Evolutionary conservation across 164 flowering plant genomes (phyloP).

Genomic region (Umbilicus rupestris): DNA sequence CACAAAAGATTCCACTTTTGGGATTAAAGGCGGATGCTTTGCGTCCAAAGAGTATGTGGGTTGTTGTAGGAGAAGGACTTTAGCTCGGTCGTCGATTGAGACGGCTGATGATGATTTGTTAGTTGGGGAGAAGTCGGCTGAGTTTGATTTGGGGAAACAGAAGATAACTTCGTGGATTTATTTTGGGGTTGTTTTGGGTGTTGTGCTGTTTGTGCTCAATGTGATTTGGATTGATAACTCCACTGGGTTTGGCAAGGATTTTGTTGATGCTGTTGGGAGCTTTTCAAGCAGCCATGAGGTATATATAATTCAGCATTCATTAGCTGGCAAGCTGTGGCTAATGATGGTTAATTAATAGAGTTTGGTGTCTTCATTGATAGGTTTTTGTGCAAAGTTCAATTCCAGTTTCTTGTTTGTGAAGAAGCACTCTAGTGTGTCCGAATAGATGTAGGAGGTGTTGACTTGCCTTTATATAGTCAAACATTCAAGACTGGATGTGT

Average conservation of each 20-base stretch:
- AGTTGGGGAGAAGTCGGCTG: constrained; percentile 83
- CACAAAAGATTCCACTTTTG: no score
- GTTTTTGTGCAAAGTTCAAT: no score
- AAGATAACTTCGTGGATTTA: constrained; percentile 78
- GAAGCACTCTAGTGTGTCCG: no score
- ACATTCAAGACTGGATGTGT: no score
- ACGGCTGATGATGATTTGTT: constrained; percentile 20
- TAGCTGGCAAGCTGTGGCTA: not conserved
- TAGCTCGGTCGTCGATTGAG: constrained; percentile 16
- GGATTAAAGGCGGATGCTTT: no score
- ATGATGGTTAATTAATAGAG: no score
- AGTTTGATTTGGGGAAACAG: constrained; percentile 53
- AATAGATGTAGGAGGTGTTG: not conserved
- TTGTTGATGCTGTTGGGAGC: constrained; percentile 43
- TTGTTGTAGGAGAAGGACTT: constrained; percentile 9
- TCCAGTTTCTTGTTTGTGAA: no score
- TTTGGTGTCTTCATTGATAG: no score
- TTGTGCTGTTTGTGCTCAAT: constrained; percentile 57
- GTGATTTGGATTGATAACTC: constrained; percentile 74
- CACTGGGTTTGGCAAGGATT: constrained; percentile 59
- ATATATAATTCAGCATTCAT: not conserved
- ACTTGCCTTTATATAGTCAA: not conserved
- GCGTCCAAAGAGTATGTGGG: no score
- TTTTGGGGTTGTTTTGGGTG: constrained; percentile 56
- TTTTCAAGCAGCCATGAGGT: constrained; percentile 81